Base-by-base conservation (phyloP, 257 asterid genomes). In the Fraxinus americana region DNA sequence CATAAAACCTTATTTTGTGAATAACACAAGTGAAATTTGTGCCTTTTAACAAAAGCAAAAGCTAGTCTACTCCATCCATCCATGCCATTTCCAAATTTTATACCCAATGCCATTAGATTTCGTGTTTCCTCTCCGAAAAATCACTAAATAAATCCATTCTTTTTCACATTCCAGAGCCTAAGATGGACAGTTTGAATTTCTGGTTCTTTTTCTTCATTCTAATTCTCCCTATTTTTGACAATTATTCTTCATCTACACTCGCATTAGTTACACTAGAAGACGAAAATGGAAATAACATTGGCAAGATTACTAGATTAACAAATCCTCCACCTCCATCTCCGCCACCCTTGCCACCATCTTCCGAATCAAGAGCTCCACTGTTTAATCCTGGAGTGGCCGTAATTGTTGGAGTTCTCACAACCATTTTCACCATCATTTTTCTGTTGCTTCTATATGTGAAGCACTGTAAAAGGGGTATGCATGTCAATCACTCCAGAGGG, bases 391-490 rank as follows among this genome's bases (percentile, higher is more conserved):
- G 96, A 12, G 78, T 93, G n/a, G 88, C 90, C 0, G 84, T 85
- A 5, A 75, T 85, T 6, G 89, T 92, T 12, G 98, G 89, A 0
- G 75, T 89, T 2, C 83, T 92, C 68, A 89, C 96, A 32, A 86
- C 90, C 0, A 70, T 88, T 2, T 90, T 93, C 85, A 89, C 96
- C 0, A 65, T 91, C 25, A 89, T 92, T 1, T 90, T 93, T 67
- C 77, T 93, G 2, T 2, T 92, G 6, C 91, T 93, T 0, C 87
- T 93, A n/a, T 92, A 93, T 75, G 86, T 90, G 27, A 92, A 87
- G 83, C 96, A 93, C 32, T 93, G 98, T 78, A 88, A 90, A 63
- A 77, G 86, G 5, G 85, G 80, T 29, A 50, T 27, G 2, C 32
- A 54, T 0, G 38, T 16, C 25, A 23, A 23, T 32, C 41, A 70